These are phyloP conservation scores for Alternaria ventricosa DNA, from an alignment of 2,329 filamentous ascomycete species.

Conservation along the genomic window DNA sequence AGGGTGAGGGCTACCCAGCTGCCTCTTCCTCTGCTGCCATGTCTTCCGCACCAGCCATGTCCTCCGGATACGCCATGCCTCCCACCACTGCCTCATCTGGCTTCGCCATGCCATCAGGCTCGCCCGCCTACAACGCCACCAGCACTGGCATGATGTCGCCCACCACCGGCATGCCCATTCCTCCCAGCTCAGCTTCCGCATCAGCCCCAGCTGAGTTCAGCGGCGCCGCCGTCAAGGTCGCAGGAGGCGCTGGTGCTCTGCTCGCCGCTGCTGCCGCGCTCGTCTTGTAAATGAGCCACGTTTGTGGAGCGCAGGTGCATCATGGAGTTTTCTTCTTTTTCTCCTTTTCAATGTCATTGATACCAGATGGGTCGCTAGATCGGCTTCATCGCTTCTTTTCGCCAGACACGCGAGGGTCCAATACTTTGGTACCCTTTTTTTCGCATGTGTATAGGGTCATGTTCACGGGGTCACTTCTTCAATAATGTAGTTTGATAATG, in stretches of 20 bases:
- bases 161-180: conserved; percentile 20
- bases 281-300: conserved; percentile 27
- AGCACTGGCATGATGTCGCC: conserved; percentile 15
- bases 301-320: conserved; percentile 10
- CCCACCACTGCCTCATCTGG: conserved; percentile 12
- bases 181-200: conserved; percentile 20
- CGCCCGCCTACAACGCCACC: conserved; percentile 19
- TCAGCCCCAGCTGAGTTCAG: conserved; percentile 23
- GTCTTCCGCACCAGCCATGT: not conserved
- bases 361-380: conserved; percentile 23
- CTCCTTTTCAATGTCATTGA: conserved; percentile 17
- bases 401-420: not conserved
- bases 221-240: conserved; percentile 27
- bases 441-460: conserved; percentile 6
- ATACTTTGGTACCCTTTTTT: conserved; percentile 4
- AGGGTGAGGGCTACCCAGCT: conserved; percentile 43
- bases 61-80: conserved; percentile 1
- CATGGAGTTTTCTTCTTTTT: conserved; percentile 18
- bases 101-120: conserved; percentile 17
- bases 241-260: conserved; percentile 28
- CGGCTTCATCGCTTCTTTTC: not conserved
- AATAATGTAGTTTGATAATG: conserved; percentile 14
- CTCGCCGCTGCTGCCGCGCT: conserved; percentile 32
- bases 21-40: not conserved
- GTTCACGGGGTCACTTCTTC: not conserved